These are phyloP conservation scores for Podaxis carcinomalis DNA, from an alignment of 768 basidiomycete species.

Conservation along the genomic window DNA sequence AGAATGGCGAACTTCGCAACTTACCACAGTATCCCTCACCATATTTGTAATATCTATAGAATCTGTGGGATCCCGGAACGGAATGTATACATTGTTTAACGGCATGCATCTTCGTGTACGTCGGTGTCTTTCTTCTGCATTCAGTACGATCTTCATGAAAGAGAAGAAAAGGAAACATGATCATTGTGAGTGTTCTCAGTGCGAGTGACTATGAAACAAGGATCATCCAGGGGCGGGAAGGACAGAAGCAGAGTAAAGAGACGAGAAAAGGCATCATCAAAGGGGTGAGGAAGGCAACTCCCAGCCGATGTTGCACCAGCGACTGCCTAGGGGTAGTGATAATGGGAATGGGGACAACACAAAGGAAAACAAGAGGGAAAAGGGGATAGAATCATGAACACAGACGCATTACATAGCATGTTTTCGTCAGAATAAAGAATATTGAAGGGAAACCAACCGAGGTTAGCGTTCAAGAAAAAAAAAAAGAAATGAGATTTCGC, in stretches of 20 bases:
- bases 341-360: background rate
- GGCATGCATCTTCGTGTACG: background rate
- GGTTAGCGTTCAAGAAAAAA: conserved; percentile 10
- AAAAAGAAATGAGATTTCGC: background rate
- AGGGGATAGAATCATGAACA: background rate
- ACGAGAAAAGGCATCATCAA: background rate
- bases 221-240: background rate
- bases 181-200: conserved; percentile 4
- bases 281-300: background rate
- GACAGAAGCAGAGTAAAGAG: background rate
- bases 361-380: conserved; percentile 10
- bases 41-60: background rate
- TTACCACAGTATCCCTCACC: background rate
- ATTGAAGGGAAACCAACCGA: conserved; percentile 6
- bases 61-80: background rate
- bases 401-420: conserved; percentile 2
- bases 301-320: background rate
- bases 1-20: conserved; percentile 9
- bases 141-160: background rate
- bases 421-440: conserved; percentile 2
- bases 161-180: background rate
- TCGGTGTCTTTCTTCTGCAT: background rate
- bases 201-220: conserved; percentile 4
- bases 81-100: background rate
- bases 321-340: background rate